Conservation (phyloP, 2,329 filamentous ascomycete genomes). For the Lecanicillium sp. region DNA sequence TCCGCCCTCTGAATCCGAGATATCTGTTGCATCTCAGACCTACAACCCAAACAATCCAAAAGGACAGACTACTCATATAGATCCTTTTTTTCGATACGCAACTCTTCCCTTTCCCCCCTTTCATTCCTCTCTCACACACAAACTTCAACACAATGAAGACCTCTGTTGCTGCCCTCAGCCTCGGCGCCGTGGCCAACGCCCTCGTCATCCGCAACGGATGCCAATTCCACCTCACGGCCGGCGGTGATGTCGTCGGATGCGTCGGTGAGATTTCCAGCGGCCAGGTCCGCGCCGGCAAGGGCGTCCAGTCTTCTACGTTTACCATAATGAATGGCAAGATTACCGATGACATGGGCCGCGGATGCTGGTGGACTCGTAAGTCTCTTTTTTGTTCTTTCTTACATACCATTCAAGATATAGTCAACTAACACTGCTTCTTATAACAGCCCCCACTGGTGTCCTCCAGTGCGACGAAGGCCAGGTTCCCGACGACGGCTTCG, state of each 20-base stretch:
- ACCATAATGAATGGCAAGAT: conserved; percentile 47
- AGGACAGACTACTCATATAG: neutral
- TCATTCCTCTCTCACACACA: neutral
- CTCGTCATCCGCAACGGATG: conserved; percentile 13
- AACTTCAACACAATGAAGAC: conserved; percentile 8
- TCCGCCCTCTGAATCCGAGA: no score
- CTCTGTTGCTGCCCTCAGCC: conserved; percentile 10
- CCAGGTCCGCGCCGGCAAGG: conserved; percentile 43
- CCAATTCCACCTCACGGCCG: conserved; percentile 40
- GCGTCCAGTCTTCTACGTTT: conserved; percentile 38
- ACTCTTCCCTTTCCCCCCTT: neutral
- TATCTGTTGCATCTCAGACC: neutral
- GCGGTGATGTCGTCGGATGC: conserved; percentile 38
- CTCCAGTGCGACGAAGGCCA: conserved; percentile 53
- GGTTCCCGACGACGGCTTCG: conserved; percentile 44
- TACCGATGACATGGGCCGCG: conserved; percentile 45
- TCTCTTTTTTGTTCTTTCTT: conserved; percentile 9
- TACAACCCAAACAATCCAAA: neutral
- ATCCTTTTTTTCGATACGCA: neutral
- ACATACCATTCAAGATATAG: neutral
- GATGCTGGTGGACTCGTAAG: conserved; percentile 56
- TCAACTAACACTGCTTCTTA: conserved; percentile 1
- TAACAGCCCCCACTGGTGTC: conserved; percentile 43
- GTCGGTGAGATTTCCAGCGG: conserved; percentile 55
- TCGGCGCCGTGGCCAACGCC: conserved; percentile 12